Conservation (phyloP, 2,329 filamentous ascomycete species). For the Talaromyces sp. region DNA sequence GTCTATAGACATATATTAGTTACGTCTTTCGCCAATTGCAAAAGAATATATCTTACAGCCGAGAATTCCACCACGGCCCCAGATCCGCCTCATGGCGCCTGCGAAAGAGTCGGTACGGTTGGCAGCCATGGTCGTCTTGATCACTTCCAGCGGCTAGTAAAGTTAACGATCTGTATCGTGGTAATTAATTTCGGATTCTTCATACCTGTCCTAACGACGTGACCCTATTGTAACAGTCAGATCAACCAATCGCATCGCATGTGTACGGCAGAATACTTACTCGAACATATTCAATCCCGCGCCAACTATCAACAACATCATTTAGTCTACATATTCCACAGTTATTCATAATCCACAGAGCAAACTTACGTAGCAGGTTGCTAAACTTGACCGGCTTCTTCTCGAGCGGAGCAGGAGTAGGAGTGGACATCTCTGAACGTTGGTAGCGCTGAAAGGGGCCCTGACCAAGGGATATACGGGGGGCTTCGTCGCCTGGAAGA, state of each 20-base stretch:
- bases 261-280: constrained; percentile 40
- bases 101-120: constrained; percentile 85
- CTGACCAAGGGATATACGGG: constrained; percentile 93
- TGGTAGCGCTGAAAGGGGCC: constrained; percentile 61
- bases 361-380: constrained; percentile 71
- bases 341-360: constrained; percentile 38
- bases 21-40: constrained; percentile 1
- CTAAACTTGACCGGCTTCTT: constrained; percentile 99
- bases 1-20: constrained; percentile 52
- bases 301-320: constrained; percentile 53
- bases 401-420: constrained; percentile 60
- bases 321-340: constrained; percentile 86
- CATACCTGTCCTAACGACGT: constrained; percentile 62
- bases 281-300: constrained; percentile 95
- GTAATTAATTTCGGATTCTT: not conserved
- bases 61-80: constrained; percentile 85
- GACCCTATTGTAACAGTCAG: constrained; percentile 44
- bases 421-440: constrained; percentile 58
- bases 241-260: not conserved
- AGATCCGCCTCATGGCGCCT: constrained; percentile 77
- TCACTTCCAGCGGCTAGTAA: constrained; percentile 85
- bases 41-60: constrained; percentile 70
- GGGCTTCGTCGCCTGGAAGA: constrained; percentile 72
- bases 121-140: constrained; percentile 99
- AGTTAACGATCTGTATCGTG: not conserved